Conservation (phyloP, 306 rosid species). For the Crotalaria pallida region DNA sequence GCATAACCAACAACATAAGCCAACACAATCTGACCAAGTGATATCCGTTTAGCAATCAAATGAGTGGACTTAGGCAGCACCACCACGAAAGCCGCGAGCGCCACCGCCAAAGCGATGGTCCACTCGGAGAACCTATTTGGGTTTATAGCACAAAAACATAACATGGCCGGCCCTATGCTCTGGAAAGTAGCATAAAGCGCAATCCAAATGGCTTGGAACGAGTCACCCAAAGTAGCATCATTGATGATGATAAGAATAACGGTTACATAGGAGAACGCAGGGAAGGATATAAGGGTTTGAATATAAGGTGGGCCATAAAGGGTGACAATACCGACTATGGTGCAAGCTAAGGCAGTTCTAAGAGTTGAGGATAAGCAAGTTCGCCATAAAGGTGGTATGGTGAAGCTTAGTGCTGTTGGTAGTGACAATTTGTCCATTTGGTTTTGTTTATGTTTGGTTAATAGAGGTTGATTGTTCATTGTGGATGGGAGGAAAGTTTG, state of each 20-base stretch:
- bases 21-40: constrained; percentile 58
- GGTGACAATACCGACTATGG: constrained; percentile 42
- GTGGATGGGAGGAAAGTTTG: neutral
- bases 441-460: neutral
- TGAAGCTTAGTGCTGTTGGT: neutral
- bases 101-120: constrained; percentile 43
- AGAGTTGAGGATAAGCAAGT: constrained; percentile 34
- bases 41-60: constrained; percentile 50
- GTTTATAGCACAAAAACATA: constrained; percentile 42
- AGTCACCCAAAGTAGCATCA: constrained; percentile 52
- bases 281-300: constrained; percentile 37
- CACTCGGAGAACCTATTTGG: constrained; percentile 26
- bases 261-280: constrained; percentile 61
- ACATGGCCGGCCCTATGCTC: constrained; percentile 39
- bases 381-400: constrained; percentile 27
- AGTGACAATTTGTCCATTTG: neutral
- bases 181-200: constrained; percentile 45
- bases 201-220: constrained; percentile 42
- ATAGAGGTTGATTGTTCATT: neutral
- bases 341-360: constrained; percentile 42
- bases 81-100: constrained; percentile 50
- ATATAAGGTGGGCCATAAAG: constrained; percentile 44
- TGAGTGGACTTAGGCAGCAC: constrained; percentile 45
- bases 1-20: constrained; percentile 48
- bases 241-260: constrained; percentile 39